Percentiles rank a stretch among this genome's conserved stretches.
phyloP scores from a whole-genome alignment of 768 basidiomycete genomes.

The Tricholoma matsutake region DNA sequence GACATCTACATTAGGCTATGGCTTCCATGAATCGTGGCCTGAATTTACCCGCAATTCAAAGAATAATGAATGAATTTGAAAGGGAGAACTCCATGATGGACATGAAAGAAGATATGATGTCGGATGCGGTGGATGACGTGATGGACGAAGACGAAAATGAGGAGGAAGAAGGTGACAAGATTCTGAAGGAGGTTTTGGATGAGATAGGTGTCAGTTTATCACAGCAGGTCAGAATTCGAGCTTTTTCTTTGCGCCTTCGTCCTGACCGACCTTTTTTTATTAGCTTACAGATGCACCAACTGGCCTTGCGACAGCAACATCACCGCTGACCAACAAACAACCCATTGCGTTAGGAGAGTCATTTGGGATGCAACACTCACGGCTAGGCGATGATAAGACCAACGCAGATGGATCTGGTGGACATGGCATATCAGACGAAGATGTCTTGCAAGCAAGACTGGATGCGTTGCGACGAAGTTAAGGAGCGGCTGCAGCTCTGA shows the following conservation, averaged over 20 bases:
- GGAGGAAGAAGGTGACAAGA: constrained; percentile 94
- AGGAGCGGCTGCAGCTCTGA: constrained; percentile 8
- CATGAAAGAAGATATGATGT: constrained; percentile 99
- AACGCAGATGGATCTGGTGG: constrained; percentile 37
- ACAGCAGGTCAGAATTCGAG: constrained; percentile 58
- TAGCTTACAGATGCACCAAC: constrained; percentile 86
- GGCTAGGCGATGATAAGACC: constrained; percentile 27
- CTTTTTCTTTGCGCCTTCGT: constrained; percentile 7
- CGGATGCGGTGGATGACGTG: constrained; percentile 94
- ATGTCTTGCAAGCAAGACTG: constrained; percentile 89
- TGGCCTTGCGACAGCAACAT: constrained; percentile 58
- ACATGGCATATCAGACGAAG: constrained; percentile 68
- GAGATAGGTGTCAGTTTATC: constrained; percentile 93
- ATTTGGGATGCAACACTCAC: constrained; percentile 29
- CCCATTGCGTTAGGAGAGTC: constrained; percentile 85
- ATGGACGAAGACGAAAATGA: constrained; percentile 91
- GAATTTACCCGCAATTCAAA: constrained; percentile 91
- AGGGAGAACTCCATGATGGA: constrained; percentile 98
- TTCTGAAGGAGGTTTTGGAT: constrained; percentile 92
- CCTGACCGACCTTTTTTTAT: background rate
- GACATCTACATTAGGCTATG: constrained; percentile 84
- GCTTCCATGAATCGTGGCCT: constrained; percentile 95
- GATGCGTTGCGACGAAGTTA: constrained; percentile 82
- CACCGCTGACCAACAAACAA: constrained; percentile 61
- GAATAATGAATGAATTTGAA: constrained; percentile 98